Evolutionary conservation across 345 rosid species (phyloP), one percentile per base, ranked within the genome.

Genomic region (Hibiscus trionum): DNA sequence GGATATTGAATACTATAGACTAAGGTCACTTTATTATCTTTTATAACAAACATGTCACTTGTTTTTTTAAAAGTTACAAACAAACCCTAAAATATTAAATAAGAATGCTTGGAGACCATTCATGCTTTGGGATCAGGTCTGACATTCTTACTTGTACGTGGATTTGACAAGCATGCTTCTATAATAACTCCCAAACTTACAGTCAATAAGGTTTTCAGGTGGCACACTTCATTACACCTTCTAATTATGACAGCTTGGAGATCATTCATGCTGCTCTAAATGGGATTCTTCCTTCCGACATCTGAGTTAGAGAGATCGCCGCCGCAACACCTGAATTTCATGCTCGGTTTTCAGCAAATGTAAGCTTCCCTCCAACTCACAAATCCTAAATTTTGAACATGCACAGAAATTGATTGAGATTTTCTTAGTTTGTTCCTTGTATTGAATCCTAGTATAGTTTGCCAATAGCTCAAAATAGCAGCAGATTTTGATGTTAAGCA

Each of bases 81-180:
- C 7, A 35, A 4, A 35, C 37, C 37, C 37, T 35, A 35, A 4
- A 35, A 35, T 35, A 35, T 35, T 35, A 35, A 35, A 35, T 6
- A 35, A 35, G 37, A 35, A 35, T 35, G 37, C 37, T 31, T 31
- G 35, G 35, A 31, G 35, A 31, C 35, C 35, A 97, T 93, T 79
- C 98, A 93, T 75, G 97, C 98, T 66, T 85, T 85, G 88, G 92
- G 98, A 97, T 59, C 98, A 93, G 96, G 98, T 89, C 81, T 60
- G 75, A 33, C 24, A 75, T 74, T 71, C 49, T 75, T 71, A 21
- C 1, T 21, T 21, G 53, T 79, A 37, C 50, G 46, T 69, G 37
- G 37, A 53, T 65, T 61, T 72, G 44, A 35, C 73, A 31, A 70
- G 62, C 74, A 65, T 74, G 42, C 33, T n/a, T 72, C 61, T 11